Evolutionary conservation across 371 early-diverging fungal species (phyloP), one percentile per base, ranked within the genome.

Genomic region (Zychaea mexicana): DNA sequence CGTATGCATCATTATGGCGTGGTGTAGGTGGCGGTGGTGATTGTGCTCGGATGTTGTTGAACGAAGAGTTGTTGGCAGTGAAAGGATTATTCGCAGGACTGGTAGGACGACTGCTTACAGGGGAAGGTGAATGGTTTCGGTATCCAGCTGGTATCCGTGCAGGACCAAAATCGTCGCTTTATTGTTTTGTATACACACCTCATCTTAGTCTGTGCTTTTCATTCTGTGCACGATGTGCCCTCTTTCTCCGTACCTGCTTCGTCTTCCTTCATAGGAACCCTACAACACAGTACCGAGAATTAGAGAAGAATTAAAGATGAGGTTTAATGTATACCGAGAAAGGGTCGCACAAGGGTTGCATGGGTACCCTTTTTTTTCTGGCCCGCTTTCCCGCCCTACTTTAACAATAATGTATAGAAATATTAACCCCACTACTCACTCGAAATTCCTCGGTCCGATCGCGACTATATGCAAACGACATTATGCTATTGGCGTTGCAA

Each of bases 151-250:
- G 73, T 22, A 63, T 47, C 27, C 73, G 56, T 21, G 67, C 58
- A 33, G 73, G 70, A n/a, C 73, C 73, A 60, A 73, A 73, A 54
- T 65, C 68, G 31, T 73, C 70, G 53, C 71, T 71, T 42, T 57
- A 21, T 45, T 45, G n/a, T n/a, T n/a, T n/a, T n/a, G n/a, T n/a
- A 45, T 45, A 45, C 52, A 33, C 33, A 33, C 12, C 33, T n/a
- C n/a, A n/a, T n/a, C n/a, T n/a, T n/a, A n/a, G n/a, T n/a, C n/a
- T n/a, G n/a, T n/a, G n/a, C n/a, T 36, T 36, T 36, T 36, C 15
- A 36, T 36, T 36, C n/a, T n/a, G n/a, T n/a, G n/a, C 22, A 53
- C 47, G 26, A 57, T 4, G 13, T 47, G 2, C 52, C 15, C 24
- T 38, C 7, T 57, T 24, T n/a, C n/a, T n/a, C n/a, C n/a, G n/a